Evolutionary conservation across 2,329 filamentous ascomycete genomes (phyloP).

Genomic region (Trichophyton equinum): DNA sequence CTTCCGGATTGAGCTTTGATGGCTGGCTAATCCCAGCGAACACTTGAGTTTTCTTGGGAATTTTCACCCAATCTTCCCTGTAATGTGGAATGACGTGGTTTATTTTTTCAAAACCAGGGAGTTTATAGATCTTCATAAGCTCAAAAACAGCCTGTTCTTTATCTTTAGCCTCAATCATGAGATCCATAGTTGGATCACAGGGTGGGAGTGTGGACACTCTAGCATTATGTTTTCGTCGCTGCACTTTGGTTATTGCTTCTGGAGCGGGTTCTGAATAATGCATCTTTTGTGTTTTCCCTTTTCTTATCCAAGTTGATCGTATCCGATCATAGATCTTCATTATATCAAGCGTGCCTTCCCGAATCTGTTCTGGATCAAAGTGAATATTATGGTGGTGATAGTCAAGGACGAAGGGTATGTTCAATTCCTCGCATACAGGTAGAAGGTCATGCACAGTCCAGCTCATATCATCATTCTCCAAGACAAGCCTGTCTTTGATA

Average conservation of each 20-base stretch:
- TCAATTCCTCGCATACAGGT: conserved; percentile 82
- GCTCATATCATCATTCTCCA: conserved; percentile 89
- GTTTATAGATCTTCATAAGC: conserved; percentile 74
- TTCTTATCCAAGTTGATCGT: conserved; percentile 67
- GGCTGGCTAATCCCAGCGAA: conserved; percentile 38
- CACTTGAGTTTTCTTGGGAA: conserved; percentile 36
- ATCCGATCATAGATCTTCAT: conserved; percentile 64
- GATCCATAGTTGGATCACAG: conserved; percentile 69
- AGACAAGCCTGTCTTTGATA: conserved; percentile 67
- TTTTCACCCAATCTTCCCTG: conserved; percentile 61
- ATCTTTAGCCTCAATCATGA: conserved; percentile 99
- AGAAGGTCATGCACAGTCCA: conserved; percentile 89
- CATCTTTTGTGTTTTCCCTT: conserved; percentile 86
- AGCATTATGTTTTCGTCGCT: conserved; percentile 73
- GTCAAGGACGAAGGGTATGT: conserved; percentile 84
- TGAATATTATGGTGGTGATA: conserved; percentile 94
- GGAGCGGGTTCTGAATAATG: conserved; percentile 79
- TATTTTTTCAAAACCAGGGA: conserved; percentile 65
- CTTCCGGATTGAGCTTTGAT: conserved; percentile 40
- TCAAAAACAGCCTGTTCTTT: conserved; percentile 96
- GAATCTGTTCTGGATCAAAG: conserved; percentile 58
- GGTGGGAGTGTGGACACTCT: conserved; percentile 70
- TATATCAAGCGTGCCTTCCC: conserved; percentile 78
- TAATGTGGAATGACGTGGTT: conserved; percentile 67
- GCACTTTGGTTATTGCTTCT: conserved; percentile 61